These are phyloP conservation scores for Salix dunnii DNA, from an alignment of 345 rosid species.

Conservation along the genomic window DNA sequence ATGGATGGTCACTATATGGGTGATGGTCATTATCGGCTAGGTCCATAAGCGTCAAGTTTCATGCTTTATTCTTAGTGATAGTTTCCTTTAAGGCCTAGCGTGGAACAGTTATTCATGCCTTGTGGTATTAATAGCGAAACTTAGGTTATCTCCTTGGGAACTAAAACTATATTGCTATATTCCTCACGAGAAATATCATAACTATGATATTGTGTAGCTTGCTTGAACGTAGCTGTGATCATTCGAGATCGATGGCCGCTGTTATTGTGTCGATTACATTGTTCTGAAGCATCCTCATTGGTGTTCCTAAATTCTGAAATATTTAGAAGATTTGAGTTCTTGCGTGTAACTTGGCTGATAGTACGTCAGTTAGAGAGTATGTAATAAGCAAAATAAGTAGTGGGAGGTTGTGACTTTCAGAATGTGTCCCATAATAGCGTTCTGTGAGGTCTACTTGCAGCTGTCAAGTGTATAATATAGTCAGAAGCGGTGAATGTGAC, in stretches of 20 bases:
- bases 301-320: neutral
- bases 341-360: no score
- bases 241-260: neutral
- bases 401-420: no score
- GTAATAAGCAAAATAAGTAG: no score
- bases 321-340: neutral
- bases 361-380: no score
- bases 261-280: neutral
- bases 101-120: neutral
- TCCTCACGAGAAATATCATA: neutral
- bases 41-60: constrained; percentile 47
- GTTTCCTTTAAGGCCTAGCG: neutral
- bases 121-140: neutral
- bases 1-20: constrained; percentile 91
- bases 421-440: no score
- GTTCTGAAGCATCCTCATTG: neutral
- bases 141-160: constrained; percentile 1
- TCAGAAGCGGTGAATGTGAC: no score
- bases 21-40: constrained; percentile 91
- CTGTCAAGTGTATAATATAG: no score
- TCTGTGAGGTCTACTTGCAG: no score
- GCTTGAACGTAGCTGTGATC: neutral
- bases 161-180: neutral
- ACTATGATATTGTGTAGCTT: neutral
- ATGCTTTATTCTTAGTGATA: neutral